Evolutionary conservation across 768 basidiomycete genomes (phyloP).

Genomic region (Calocybe cyanea): DNA sequence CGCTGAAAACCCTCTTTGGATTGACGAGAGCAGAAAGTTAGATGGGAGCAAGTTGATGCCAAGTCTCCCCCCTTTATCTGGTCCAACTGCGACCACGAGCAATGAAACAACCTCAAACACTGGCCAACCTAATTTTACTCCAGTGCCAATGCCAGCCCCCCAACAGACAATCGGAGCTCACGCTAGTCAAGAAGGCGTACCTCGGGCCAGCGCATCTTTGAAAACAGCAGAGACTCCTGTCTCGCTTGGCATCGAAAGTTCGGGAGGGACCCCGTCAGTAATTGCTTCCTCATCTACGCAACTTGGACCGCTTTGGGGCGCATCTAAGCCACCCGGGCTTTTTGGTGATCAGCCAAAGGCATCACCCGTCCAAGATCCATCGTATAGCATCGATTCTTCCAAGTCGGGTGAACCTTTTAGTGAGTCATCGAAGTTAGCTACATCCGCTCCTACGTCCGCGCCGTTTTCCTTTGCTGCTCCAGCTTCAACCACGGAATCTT

Average conservation of each 20-base stretch:
- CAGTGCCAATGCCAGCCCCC: background rate
- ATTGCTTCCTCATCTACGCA: constrained; percentile 1
- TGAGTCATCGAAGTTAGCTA: constrained; percentile 15
- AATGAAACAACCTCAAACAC: background rate
- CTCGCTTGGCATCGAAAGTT: no score
- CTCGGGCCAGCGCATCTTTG: constrained; percentile 4
- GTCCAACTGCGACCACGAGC: constrained; percentile 4
- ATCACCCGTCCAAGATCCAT: background rate
- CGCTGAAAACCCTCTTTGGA: constrained; percentile 40
- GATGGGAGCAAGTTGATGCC: constrained; percentile 8
- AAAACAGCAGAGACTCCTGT: constrained; percentile 4
- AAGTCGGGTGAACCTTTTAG: constrained; percentile 10
- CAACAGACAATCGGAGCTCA: background rate
- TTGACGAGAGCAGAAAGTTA: constrained; percentile 29
- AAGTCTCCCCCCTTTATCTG: constrained; percentile 7
- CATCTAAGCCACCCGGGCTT: background rate
- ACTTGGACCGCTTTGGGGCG: background rate
- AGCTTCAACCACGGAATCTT: constrained; percentile 22
- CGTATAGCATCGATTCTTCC: constrained; percentile 5
- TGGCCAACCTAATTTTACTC: background rate
- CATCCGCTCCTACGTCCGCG: constrained; percentile 17
- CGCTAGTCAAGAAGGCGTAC: no score
- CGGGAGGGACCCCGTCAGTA: no score
- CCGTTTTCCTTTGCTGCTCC: constrained; percentile 24
- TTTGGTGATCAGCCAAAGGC: background rate